Conservation (phyloP, 805 yeast genomes). For the Kazachstania viticola region DNA sequence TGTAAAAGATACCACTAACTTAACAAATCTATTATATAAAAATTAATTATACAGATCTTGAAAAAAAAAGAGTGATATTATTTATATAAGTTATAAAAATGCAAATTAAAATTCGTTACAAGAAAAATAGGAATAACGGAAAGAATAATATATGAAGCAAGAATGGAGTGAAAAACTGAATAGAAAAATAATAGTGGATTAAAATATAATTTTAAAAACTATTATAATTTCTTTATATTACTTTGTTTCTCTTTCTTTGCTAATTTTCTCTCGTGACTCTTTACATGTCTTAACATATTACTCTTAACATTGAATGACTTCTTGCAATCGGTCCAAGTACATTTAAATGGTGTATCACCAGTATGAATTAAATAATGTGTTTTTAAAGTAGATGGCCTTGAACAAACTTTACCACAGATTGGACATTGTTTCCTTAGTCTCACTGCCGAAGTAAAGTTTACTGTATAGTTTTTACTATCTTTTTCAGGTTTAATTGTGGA, state of each 20-base stretch:
- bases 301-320: slow-evolving; percentile 64
- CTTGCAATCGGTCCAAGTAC: slow-evolving; percentile 54
- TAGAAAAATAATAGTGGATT: no score
- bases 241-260: slow-evolving; percentile 1
- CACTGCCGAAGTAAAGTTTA: slow-evolving; percentile 6
- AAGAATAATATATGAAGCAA: no score
- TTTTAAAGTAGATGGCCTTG: slow-evolving; percentile 70
- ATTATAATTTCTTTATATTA: neutral
- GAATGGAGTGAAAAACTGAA: no score
- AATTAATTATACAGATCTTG: no score
- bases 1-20: no score
- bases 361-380: slow-evolving; percentile 75
- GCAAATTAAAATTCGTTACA: no score
- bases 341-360: slow-evolving; percentile 63
- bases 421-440: slow-evolving; percentile 30
- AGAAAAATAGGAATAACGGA: no score
- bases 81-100: no score
- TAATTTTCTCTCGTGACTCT: slow-evolving; percentile 40
- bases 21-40: no score
- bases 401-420: slow-evolving; percentile 64
- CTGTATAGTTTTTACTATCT: slow-evolving; percentile 3
- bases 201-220: no score
- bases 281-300: slow-evolving; percentile 70
- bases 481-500: neutral
- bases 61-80: no score